These are phyloP conservation scores for Alnus rubra DNA, from an alignment of 306 rosid genomes.

Conservation along the genomic window DNA sequence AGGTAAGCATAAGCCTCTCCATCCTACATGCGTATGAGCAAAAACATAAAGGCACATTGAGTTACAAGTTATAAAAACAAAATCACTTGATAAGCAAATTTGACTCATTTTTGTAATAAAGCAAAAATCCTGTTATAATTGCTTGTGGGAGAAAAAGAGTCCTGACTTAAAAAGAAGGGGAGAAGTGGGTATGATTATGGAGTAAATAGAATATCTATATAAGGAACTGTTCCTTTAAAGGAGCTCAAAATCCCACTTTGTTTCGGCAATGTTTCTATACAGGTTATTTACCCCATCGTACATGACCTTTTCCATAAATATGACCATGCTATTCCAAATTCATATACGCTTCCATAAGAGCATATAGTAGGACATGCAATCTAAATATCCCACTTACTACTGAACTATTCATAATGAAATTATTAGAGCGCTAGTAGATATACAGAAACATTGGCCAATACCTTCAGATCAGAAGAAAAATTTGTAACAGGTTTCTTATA, in stretches of 20 bases:
- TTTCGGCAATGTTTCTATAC: not conserved
- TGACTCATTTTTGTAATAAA: conserved; percentile 8
- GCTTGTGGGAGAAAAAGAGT: not conserved
- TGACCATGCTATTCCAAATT: not conserved
- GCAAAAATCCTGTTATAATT: conserved; percentile 1
- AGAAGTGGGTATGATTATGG: not conserved
- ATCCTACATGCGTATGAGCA: conserved; percentile 48
- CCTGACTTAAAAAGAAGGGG: not conserved
- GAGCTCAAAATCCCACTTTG: not conserved
- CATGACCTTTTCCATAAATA: not conserved
- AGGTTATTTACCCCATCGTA: not conserved
- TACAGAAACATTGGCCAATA: conserved; percentile 29
- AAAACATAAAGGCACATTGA: conserved; percentile 16
- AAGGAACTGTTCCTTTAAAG: not conserved
- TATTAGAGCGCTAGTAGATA: not conserved
- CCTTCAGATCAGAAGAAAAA: conserved; percentile 91
- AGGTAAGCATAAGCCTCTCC: conserved; percentile 96
- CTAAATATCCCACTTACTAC: not conserved
- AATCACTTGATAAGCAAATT: conserved; percentile 19
- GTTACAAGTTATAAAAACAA: conserved; percentile 9
- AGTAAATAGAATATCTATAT: not conserved
- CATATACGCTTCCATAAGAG: not conserved
- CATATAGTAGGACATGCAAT: not conserved
- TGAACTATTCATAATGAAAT: not conserved
- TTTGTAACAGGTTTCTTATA: conserved; percentile 73